Percentiles rank a stretch among this genome's conserved stretches.
These are phyloP conservation scores for Colletotrichum endophyticum DNA, from an alignment of 2,329 filamentous ascomycete species.

Conservation along the genomic window DNA sequence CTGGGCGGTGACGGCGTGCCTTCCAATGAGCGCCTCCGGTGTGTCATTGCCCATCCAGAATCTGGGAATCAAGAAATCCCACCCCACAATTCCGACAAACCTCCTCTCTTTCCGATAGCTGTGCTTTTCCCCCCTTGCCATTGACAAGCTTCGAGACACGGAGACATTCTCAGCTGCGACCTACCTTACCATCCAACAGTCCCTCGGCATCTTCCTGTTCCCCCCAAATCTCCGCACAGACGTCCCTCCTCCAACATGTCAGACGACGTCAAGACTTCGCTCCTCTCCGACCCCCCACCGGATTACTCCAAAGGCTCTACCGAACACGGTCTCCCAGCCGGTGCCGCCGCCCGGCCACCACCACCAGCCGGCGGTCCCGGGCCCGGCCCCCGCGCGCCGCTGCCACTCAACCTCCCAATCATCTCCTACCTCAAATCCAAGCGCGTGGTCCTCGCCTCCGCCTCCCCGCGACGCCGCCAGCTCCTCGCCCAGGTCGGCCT, in stretches of 20 bases:
- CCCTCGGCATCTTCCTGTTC: neutral
- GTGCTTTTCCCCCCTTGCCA: neutral
- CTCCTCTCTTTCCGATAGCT: neutral
- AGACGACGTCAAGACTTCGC: neutral
- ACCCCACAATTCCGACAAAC: slow-evolving; percentile 11
- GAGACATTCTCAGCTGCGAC: neutral
- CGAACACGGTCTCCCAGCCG: slow-evolving; percentile 35
- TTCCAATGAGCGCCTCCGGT: neutral
- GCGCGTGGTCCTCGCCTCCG: slow-evolving; percentile 87
- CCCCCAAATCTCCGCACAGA: neutral
- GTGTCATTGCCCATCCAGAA: neutral
- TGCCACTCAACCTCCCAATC: slow-evolving; percentile 80
- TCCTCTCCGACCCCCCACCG: slow-evolving; percentile 44
- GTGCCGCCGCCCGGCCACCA: slow-evolving; percentile 20
- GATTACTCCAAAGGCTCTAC: slow-evolving; percentile 47
- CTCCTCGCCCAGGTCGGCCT: slow-evolving; percentile 83
- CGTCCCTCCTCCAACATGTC: neutral
- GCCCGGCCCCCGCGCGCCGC: slow-evolving; percentile 52
- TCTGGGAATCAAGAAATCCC: slow-evolving; percentile 1
- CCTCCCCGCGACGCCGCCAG: slow-evolving; percentile 83
- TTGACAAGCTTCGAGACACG: neutral
- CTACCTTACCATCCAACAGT: neutral
- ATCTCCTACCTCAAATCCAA: slow-evolving; percentile 77
- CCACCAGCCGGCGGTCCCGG: slow-evolving; percentile 18
- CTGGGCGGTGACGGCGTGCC: neutral